phyloP scores from a whole-genome alignment of 2,329 filamentous ascomycete genomes.

The Ophiognomonia clavigignenti-juglandacearum region DNA sequence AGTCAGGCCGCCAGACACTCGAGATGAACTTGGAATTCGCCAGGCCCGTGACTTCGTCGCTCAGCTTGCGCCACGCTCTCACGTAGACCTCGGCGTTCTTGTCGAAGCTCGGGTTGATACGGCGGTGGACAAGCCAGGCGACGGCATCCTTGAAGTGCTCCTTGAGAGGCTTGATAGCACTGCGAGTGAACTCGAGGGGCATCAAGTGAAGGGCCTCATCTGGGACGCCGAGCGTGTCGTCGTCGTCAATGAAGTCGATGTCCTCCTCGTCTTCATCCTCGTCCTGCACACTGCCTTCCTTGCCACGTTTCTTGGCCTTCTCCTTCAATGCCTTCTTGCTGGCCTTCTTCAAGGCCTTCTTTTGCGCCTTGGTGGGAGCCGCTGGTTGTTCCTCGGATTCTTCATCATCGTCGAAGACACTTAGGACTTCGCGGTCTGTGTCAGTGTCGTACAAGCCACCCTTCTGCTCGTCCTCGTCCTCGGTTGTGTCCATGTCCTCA shows the following conservation, averaged over 20 bases:
- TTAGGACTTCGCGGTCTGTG: slow-evolving; percentile 24
- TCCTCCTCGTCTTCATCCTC: slow-evolving; percentile 6
- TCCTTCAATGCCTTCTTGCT: slow-evolving; percentile 16
- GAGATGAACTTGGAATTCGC: slow-evolving; percentile 69
- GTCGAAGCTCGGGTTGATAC: slow-evolving; percentile 67
- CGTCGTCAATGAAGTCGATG: slow-evolving; percentile 54
- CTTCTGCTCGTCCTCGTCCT: slow-evolving; percentile 44
- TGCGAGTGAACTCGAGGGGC: slow-evolving; percentile 64
- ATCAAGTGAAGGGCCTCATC: slow-evolving; percentile 36
- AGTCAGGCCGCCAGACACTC: slow-evolving; percentile 63
- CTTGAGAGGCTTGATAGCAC: slow-evolving; percentile 61
- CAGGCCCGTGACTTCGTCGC: slow-evolving; percentile 64
- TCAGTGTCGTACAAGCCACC: slow-evolving; percentile 30
- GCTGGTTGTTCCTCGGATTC: slow-evolving; percentile 21
- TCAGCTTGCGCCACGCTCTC: slow-evolving; percentile 65
- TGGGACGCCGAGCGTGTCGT: slow-evolving; percentile 50
- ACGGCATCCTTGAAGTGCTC: slow-evolving; percentile 70
- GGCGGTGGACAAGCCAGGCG: slow-evolving; percentile 78
- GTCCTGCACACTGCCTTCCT: slow-evolving; percentile 3
- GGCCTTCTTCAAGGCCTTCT: slow-evolving; percentile 11
- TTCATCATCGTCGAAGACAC: slow-evolving; percentile 28
- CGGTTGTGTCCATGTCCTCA: slow-evolving; percentile 28
- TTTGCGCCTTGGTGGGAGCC: background rate
- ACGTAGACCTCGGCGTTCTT: slow-evolving; percentile 58
- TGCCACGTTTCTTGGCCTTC: slow-evolving; percentile 15